phyloP scores from a whole-genome alignment of 1,284 basidiomycete genomes.

The Cutaneotrichosporon sp. region DNA sequence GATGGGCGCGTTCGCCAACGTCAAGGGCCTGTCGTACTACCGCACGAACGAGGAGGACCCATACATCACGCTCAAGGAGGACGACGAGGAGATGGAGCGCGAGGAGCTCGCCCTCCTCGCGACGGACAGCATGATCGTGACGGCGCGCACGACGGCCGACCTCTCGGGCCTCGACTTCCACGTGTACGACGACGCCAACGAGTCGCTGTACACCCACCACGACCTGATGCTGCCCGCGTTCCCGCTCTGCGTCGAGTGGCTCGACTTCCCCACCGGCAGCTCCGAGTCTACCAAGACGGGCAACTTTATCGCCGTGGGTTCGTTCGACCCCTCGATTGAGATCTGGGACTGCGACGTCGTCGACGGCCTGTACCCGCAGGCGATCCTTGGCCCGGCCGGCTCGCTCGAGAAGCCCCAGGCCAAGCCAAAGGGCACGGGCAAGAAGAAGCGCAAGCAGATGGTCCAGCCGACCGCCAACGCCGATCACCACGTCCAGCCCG shows the following conservation, averaged over 20 bases:
- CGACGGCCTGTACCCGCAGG: constrained; percentile 91
- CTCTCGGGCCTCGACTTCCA: constrained; percentile 94
- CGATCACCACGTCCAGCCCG: constrained; percentile 88
- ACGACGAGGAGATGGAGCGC: constrained; percentile 76
- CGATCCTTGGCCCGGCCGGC: constrained; percentile 71
- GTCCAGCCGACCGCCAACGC: constrained; percentile 69
- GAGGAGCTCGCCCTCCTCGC: constrained; percentile 88
- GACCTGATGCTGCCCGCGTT: constrained; percentile 97
- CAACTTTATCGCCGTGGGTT: constrained; percentile 94
- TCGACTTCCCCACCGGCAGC: constrained; percentile 71
- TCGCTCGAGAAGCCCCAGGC: constrained; percentile 79
- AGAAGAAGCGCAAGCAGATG: constrained; percentile 90
- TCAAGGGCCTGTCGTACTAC: constrained; percentile 93
- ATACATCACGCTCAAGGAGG: constrained; percentile 94
- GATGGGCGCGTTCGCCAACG: constrained; percentile 89
- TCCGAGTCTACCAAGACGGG: constrained; percentile 57
- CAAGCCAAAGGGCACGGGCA: constrained; percentile 75
- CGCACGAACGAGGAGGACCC: constrained; percentile 92
- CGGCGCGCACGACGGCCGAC: constrained; percentile 96
- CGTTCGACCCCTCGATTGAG: constrained; percentile 97
- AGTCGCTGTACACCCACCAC: constrained; percentile 95
- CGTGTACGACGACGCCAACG: constrained; percentile 87
- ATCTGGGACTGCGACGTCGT: constrained; percentile 96
- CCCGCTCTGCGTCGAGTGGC: constrained; percentile 98
- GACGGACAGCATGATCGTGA: constrained; percentile 87